These are phyloP conservation scores for Didymella keratinophila DNA, from an alignment of 2,329 filamentous ascomycete species.

Conservation along the genomic window DNA sequence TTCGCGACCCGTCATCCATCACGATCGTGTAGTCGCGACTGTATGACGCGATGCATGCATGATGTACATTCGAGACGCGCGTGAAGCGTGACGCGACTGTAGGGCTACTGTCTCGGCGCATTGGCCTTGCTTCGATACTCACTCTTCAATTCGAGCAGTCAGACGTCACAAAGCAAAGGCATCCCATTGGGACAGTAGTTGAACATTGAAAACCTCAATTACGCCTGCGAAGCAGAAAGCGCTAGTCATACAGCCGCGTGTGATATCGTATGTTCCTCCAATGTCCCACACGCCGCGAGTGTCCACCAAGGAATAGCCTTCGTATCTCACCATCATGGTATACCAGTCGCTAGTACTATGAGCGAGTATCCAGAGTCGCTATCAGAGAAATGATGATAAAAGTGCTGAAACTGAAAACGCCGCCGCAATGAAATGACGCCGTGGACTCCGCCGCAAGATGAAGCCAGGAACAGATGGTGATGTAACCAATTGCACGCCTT, in stretches of 20 bases:
- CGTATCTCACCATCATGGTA: conserved; percentile 41
- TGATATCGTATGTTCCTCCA: conserved; percentile 19
- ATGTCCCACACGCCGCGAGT: conserved; percentile 25
- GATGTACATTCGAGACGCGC: conserved; percentile 5
- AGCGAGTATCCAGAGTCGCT: conserved; percentile 48
- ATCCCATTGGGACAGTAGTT: neutral
- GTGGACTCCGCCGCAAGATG: conserved; percentile 39
- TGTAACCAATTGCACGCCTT: conserved; percentile 43
- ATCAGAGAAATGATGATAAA: conserved; percentile 48
- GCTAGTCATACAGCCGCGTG: conserved; percentile 39
- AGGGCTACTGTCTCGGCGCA: neutral
- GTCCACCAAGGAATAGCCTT: conserved; percentile 39
- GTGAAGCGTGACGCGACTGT: conserved; percentile 15
- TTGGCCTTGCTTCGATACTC: neutral
- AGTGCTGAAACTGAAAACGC: conserved; percentile 37
- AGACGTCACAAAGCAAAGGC: conserved; percentile 1
- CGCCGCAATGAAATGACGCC: conserved; percentile 37
- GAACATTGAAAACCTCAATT: conserved; percentile 23
- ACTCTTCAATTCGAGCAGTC: neutral
- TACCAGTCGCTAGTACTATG: conserved; percentile 44
- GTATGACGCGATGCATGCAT: conserved; percentile 10
- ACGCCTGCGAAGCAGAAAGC: conserved; percentile 32
- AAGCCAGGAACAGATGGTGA: conserved; percentile 33
- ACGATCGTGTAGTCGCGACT: conserved; percentile 5
- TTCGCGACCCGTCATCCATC: conserved; percentile 10